A percentile compares a stretch with the other conserved stretches of the same genome.
phyloP scores from a whole-genome alignment of 2,329 filamentous ascomycete genomes.

The Acephala macrosclerotiorum region DNA sequence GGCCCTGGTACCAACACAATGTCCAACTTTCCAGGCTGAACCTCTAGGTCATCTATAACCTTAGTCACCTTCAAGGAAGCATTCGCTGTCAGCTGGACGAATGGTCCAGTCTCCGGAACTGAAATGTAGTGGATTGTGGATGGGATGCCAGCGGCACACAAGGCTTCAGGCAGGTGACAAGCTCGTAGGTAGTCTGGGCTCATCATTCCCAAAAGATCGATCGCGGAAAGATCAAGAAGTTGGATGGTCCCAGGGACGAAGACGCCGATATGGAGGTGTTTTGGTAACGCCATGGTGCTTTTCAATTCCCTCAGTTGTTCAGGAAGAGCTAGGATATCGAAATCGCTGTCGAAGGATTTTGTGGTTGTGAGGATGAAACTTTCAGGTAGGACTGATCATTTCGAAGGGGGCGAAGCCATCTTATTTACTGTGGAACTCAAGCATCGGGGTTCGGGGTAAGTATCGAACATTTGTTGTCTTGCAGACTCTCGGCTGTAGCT shows the following conservation, averaged over 20 bases:
- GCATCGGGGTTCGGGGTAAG: neutral
- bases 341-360: neutral
- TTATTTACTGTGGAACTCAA: neutral
- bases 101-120: slow-evolving; percentile 44
- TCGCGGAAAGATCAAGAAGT: slow-evolving; percentile 57
- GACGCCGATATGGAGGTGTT: slow-evolving; percentile 55
- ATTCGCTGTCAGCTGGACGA: slow-evolving; percentile 52
- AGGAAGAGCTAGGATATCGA: too few relatives aligned
- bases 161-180: slow-evolving; percentile 46
- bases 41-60: slow-evolving; percentile 52
- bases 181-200: slow-evolving; percentile 53
- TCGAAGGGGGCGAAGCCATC: neutral
- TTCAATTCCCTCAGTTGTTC: neutral
- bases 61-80: slow-evolving; percentile 51
- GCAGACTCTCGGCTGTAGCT: slow-evolving; percentile 9
- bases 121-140: slow-evolving; percentile 57
- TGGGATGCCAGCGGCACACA: slow-evolving; percentile 51
- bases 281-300: slow-evolving; percentile 21
- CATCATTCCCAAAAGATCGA: slow-evolving; percentile 58
- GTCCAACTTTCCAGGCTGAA: slow-evolving; percentile 59
- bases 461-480: neutral
- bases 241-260: slow-evolving; percentile 57
- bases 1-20: slow-evolving; percentile 59
- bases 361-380: neutral
- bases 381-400: neutral